A percentile compares a stretch with the other conserved stretches of the same genome.
These are phyloP conservation scores for Omphalotus olearius DNA, from an alignment of 1,284 basidiomycete species.

Conservation along the genomic window DNA sequence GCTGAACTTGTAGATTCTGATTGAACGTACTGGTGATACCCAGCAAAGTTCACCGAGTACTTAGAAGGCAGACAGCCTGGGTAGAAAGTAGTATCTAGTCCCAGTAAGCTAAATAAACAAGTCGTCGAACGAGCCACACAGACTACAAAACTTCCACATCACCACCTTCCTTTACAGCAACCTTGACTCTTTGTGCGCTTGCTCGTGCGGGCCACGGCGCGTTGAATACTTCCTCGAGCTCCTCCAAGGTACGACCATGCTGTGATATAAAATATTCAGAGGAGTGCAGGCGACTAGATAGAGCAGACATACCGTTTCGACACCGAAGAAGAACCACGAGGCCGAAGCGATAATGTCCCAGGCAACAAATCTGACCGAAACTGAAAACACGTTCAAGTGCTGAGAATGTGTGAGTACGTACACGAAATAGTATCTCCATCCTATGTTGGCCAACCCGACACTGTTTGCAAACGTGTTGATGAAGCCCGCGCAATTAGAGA, in stretches of 20 bases:
- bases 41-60: neutral
- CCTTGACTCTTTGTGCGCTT: constrained; percentile 19
- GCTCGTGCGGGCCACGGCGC: constrained; percentile 23
- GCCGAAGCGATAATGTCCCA: constrained; percentile 23
- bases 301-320: constrained; percentile 21
- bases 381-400: neutral
- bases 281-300: neutral
- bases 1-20: constrained; percentile 72
- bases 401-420: constrained; percentile 7
- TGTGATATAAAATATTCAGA: constrained; percentile 2
- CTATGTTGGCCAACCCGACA: constrained; percentile 21
- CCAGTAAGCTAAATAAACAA: too few relatives aligned
- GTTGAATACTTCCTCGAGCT: constrained; percentile 24
- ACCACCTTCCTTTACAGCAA: constrained; percentile 13
- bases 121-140: neutral
- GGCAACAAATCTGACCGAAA: constrained; percentile 20
- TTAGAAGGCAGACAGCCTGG: too few relatives aligned
- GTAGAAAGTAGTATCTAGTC: too few relatives aligned
- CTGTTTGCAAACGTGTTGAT: constrained; percentile 27
- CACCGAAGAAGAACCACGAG: constrained; percentile 24
- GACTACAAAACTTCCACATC: constrained; percentile 6
- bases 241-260: constrained; percentile 23
- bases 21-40: constrained; percentile 15
- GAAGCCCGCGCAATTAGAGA: constrained; percentile 25
- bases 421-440: constrained; percentile 27